Evolutionary conservation across 1,284 basidiomycete genomes (phyloP), one percentile per base, ranked within the genome.

Genomic region (Moesziomyces parantarcticus): DNA sequence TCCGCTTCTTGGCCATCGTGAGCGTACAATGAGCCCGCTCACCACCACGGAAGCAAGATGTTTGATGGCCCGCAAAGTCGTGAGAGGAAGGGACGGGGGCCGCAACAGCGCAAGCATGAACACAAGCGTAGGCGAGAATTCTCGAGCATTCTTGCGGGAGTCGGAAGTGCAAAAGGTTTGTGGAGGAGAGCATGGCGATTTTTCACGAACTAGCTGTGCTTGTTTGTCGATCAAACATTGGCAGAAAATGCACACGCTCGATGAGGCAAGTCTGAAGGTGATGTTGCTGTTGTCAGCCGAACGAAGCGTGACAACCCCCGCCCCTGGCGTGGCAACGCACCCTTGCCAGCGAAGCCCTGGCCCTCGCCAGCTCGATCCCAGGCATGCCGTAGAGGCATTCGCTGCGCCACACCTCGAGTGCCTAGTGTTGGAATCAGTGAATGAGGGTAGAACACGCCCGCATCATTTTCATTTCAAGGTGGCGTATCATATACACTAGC

Each of bases 1-100:
- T 68, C 32, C 64, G 58, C 47, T 68, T 73, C 41, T 68, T 73
- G 11, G 51, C 5, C 64, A 62, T 62, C 7, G 14, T 40, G 9
- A 25, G 16, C 20, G 16, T 29, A 36, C 14, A 16, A 42, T 22
- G 23, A 20, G 13, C n/a, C 21, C 5, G 23, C 18, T n/a, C 8
- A 3, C 18, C 22, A 16, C 50, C 26, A 25, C 36, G n/a, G 25
- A 18, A n/a, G 29, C 11, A 42, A 26, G 14, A 50, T n/a, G 42
- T 7, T 6, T 14, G n/a, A n/a, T 29, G n/a, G 50, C 23, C 29
- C 13, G 29, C 11, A 11, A 4, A 13, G 29, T 32, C 29, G 29
- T 32, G 29, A 11, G 29, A 32, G 11, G 29, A 4, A 32, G 29
- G 29, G 29, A 29, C 10, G 29, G 10, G 11, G 29, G 29, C 10